A percentile compares a stretch with the other conserved stretches of the same genome.
Evolutionary conservation across 352 stramenopile genomes (phyloP).

Genomic region (Pythium guiyangense): DNA sequence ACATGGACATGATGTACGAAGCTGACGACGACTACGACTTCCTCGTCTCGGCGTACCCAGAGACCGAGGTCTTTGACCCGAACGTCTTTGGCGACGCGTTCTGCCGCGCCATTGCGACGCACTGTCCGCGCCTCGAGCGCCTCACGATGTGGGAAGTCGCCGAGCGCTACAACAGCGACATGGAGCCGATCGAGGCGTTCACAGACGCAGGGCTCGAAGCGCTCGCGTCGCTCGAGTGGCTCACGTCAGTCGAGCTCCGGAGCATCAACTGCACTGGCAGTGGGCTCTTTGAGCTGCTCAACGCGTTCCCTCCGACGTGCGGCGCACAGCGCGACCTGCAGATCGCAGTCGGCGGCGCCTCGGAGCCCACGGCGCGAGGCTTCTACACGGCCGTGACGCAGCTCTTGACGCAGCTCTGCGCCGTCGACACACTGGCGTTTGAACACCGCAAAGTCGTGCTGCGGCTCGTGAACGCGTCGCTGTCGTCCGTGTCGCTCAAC

Average conservation of each 20-base stretch:
- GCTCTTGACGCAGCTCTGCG: slow-evolving; percentile 20
- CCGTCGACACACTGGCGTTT: slow-evolving; percentile 18
- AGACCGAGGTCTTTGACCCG: slow-evolving; percentile 33
- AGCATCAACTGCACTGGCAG: slow-evolving; percentile 28
- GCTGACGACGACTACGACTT: slow-evolving; percentile 20
- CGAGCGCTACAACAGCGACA: slow-evolving; percentile 23
- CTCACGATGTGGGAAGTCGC: slow-evolving; percentile 28
- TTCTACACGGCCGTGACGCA: slow-evolving; percentile 32
- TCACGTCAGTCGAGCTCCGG: slow-evolving; percentile 26
- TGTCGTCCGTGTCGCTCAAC: slow-evolving; percentile 17
- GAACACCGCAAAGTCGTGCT: slow-evolving; percentile 26
- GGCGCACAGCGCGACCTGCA: slow-evolving; percentile 23
- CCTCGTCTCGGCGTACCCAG: slow-evolving; percentile 15
- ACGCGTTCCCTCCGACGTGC: slow-evolving; percentile 16
- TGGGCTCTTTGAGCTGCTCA: slow-evolving; percentile 34
- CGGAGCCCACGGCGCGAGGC: slow-evolving; percentile 10
- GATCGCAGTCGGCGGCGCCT: slow-evolving; percentile 17
- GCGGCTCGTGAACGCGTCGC: slow-evolving; percentile 22
- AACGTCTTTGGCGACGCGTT: slow-evolving; percentile 36
- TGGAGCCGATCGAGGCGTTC: slow-evolving; percentile 25
- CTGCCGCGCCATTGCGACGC: slow-evolving; percentile 16
- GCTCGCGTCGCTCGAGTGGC: slow-evolving; percentile 22
- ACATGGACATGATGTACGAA: slow-evolving; percentile 16
- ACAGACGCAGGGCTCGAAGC: slow-evolving; percentile 26
- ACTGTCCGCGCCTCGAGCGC: slow-evolving; percentile 24